Evolutionary conservation across 371 early-diverging fungal genomes (phyloP), one percentile per base, ranked within the genome.

Genomic region (Mucor irregularis): DNA sequence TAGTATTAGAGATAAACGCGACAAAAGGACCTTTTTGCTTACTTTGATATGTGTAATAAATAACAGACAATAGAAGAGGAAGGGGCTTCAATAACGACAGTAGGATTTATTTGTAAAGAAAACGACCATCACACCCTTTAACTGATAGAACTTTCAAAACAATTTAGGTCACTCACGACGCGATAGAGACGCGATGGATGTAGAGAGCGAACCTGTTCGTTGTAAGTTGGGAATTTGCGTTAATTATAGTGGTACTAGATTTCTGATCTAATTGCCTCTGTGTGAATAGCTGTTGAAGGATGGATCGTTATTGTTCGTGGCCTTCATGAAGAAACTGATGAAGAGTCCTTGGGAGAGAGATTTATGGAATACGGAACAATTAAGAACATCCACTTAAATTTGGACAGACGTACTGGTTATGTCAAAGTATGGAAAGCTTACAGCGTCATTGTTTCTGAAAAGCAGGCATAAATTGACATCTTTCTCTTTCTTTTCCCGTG

Each of bases 331-430:
- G 98, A 98, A 68, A 90, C 94, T 1, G 87, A 89, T 14, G 98
- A 96, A 60, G 98, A 98, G 28, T 90, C 91, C 29, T 75, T 98
- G 49, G 76, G 71, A 22, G 98, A 98, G 64, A 76, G 80, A 56
- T 95, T 95, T 66, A 82, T 87, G 40, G 97, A 96, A 54, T 96
- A 75, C 69, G 98, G 98, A 21, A 83, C 81, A 14, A 83, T 95
- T 53, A 90, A 91, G 68, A 89, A 90, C 67, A 51, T 98, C 39
- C 96, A 96, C 56, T 69, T 98, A 58, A 96, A 96, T 64, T 70
- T 96, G 53, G 96, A 98, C 71, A 85, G 96, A 53, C 86, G 93
- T 52, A 93, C 96, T 19, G 97, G 98, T 71, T 96, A 84, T 65
- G 95, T 94, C 67, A 98, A 98, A 86, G 95, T 90, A 75, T 53